phyloP scores from a whole-genome alignment of 2,329 filamentous ascomycete species.

The Aureobasidium leucospermi region DNA sequence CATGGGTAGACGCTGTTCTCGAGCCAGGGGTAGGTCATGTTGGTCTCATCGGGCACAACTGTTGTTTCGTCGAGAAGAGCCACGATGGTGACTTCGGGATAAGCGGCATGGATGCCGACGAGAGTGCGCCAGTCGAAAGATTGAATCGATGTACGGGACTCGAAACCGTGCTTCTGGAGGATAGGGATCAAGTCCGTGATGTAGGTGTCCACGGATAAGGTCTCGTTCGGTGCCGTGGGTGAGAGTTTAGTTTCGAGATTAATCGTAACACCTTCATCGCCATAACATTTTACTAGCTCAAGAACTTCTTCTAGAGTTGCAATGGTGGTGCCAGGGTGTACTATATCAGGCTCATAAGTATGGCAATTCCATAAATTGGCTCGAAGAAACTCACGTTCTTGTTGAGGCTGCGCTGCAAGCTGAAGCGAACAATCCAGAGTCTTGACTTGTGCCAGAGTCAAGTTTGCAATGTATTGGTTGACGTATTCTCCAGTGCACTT shows the following conservation, averaged over 20 bases:
- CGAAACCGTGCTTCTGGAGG: not conserved
- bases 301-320: not conserved
- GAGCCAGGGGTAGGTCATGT: not conserved
- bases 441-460: not conserved
- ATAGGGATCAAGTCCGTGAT: not conserved
- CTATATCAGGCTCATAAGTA: not conserved
- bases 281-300: not conserved
- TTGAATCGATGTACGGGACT: not conserved
- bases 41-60: not conserved
- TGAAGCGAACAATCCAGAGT: not conserved
- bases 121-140: conserved; percentile 1
- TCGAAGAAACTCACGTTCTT: not conserved
- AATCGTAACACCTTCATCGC: not conserved
- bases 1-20: not conserved
- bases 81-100: not conserved
- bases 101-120: not conserved
- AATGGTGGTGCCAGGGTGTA: not conserved
- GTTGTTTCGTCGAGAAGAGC: not conserved
- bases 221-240: not conserved
- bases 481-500: conserved; percentile 1
- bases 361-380: not conserved
- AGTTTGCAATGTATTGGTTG: not conserved
- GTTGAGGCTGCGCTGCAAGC: not conserved
- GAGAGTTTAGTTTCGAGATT: not conserved
- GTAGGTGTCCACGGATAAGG: not conserved